A percentile compares a stretch with the other conserved stretches of the same genome.
These are phyloP conservation scores for Wickerhamiella bombiphila DNA, from an alignment of 805 yeast species.

Conservation along the genomic window DNA sequence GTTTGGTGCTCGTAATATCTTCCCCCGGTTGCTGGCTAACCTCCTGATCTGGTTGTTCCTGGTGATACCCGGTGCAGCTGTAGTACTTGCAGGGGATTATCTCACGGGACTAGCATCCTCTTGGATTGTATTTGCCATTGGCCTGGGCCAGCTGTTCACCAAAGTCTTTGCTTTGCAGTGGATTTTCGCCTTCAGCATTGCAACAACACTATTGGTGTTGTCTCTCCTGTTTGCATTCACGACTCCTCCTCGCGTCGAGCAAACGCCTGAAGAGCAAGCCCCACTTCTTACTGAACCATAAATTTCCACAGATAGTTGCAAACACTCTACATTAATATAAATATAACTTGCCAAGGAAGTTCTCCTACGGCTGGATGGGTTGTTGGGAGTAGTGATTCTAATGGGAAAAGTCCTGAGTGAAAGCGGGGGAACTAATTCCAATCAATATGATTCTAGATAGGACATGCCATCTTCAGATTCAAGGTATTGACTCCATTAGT, in stretches of 20 bases:
- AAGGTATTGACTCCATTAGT: no score
- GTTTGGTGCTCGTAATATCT: constrained; percentile 42
- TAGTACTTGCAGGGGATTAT: constrained; percentile 55
- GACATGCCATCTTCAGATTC: no score
- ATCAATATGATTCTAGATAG: no score
- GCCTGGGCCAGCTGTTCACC: constrained; percentile 52
- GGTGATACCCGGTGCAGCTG: constrained; percentile 43
- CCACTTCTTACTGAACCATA: constrained; percentile 15
- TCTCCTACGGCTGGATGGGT: no score
- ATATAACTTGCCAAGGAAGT: no score
- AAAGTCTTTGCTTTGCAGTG: constrained; percentile 69
- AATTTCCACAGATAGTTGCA: no score
- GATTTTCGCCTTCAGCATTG: constrained; percentile 63
- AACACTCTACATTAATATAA: no score
- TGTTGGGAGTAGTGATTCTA: no score
- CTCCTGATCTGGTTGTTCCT: constrained; percentile 66
- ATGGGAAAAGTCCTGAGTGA: no score
- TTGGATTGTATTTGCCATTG: constrained; percentile 49
- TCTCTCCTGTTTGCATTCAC: constrained; percentile 30
- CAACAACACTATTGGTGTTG: constrained; percentile 39
- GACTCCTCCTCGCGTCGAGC: constrained; percentile 7
- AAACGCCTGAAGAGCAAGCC: constrained; percentile 11
- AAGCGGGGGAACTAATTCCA: no score
- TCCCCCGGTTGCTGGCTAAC: constrained; percentile 57
- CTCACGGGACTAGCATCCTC: constrained; percentile 48